phyloP scores from a whole-genome alignment of 306 rosid species.

The Cicer cuneatum region DNA sequence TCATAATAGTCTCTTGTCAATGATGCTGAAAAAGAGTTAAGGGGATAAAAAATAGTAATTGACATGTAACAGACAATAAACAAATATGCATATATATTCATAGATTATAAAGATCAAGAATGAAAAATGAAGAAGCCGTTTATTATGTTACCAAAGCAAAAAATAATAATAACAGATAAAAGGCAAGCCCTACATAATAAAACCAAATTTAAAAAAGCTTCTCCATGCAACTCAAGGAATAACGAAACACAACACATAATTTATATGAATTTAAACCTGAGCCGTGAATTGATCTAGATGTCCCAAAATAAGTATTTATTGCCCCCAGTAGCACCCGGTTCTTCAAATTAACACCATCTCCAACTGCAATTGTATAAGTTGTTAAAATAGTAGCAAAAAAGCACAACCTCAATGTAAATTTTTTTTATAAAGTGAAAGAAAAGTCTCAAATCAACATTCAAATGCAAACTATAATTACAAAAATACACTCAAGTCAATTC shows the following conservation, averaged over 20 bases:
- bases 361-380: constrained; percentile 27
- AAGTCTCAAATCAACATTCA: neutral
- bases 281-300: constrained; percentile 66
- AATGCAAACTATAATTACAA: constrained; percentile 14
- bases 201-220: neutral
- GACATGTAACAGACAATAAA: neutral
- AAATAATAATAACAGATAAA: neutral
- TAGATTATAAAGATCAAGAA: neutral
- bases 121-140: neutral
- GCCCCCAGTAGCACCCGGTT: constrained; percentile 59
- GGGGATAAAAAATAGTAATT: neutral
- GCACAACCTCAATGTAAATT: neutral
- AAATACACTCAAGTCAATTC: neutral
- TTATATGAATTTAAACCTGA: constrained; percentile 58
- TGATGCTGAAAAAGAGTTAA: constrained; percentile 56
- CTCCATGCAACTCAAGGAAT: constrained; percentile 4
- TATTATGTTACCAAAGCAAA: neutral
- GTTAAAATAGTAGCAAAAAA: neutral
- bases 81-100: constrained; percentile 14
- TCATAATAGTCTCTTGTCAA: constrained; percentile 78
- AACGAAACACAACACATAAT: neutral
- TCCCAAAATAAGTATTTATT: constrained; percentile 50
- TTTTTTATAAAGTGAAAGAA: neutral
- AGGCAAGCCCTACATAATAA: neutral
- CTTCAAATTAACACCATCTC: constrained; percentile 52